A percentile compares a stretch with the other conserved stretches of the same genome.
Conservation (phyloP, 106 monocot genomes). For the Dendrobium catenatum region DNA sequence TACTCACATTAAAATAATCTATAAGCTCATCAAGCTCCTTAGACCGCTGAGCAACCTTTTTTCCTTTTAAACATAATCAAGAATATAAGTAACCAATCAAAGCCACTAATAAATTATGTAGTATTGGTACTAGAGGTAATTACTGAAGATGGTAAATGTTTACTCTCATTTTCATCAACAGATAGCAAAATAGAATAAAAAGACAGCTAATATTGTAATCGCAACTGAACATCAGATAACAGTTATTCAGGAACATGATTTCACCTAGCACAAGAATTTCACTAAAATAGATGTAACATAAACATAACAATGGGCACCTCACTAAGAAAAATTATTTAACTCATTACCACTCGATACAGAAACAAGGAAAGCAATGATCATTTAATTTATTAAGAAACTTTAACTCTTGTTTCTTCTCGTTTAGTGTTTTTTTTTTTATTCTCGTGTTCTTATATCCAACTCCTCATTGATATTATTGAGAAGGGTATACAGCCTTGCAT, state of each 20-base stretch:
- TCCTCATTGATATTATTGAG: no score
- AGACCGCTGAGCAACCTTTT: conserved; percentile 63
- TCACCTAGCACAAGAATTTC: not conserved
- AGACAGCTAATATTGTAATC: not conserved
- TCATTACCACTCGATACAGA: not conserved
- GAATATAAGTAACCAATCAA: not conserved
- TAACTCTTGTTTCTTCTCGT: not conserved
- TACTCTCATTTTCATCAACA: not conserved
- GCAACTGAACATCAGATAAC: not conserved
- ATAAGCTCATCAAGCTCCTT: conserved; percentile 73
- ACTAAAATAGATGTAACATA: not conserved
- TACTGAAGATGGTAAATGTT: not conserved
- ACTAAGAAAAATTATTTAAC: not conserved
- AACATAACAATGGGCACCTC: not conserved
- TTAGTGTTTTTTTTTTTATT: no score
- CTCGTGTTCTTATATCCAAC: no score
- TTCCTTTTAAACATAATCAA: conserved; percentile 41
- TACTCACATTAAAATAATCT: conserved; percentile 93
- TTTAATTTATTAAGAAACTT: not conserved
- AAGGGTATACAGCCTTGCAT: no score
- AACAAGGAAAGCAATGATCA: not conserved
- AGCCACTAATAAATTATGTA: not conserved
- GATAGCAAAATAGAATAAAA: not conserved
- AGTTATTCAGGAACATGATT: not conserved
- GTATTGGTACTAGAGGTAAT: not conserved